Evolutionary conservation across 2,329 filamentous ascomycete species (phyloP), one percentile per base, ranked within the genome.

Genomic region (Moelleriella libera): DNA sequence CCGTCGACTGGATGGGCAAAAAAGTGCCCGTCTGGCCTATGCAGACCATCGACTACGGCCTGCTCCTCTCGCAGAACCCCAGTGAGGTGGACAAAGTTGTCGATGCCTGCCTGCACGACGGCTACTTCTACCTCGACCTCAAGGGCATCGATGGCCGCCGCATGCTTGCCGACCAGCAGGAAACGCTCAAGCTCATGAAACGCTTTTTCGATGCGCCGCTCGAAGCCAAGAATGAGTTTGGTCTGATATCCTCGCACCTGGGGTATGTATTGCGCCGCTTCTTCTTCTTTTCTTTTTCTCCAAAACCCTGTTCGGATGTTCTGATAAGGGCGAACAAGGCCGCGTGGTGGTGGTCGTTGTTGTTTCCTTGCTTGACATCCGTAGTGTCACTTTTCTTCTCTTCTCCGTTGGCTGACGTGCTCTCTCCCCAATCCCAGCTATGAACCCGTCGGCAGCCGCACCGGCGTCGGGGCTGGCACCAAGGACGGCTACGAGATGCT

Each of bases 51-150:
- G 63, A 73, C 63, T 77, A 71, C 55, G 66, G 65, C 14, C 64
- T 63, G 44, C 60, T 78, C 47, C 69, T 76, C 37, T 76, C 72
- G 0, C 70, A 76, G 52, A 72, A 78, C 50, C 72, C 73, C 6
- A 62, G 59, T 21, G 74, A 78, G 60, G 59, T 77, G 7, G 70
- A 76, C 50, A 73, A 68, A 54, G 62, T 76, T 6, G 57, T 75
- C 47, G 61, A 66, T 37, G 66, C 64, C 52, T 77, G 74, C 58
- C 62, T 70, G 49, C 63, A 68, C 21, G 67, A 72, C 34, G 74
- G 74, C 1, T 78, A 70, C 65, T 78, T 77, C 60, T 75, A 77
- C 57, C 66, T 78, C 41, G 70, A 77, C 56, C 65, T 77, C 8
- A 56, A 69, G 51, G 65, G 64, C 51, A 71, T 76, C 50, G 73